Evolutionary conservation across 2,329 filamentous ascomycete species (phyloP).

Genomic region (Aspergillus puulaauensis): DNA sequence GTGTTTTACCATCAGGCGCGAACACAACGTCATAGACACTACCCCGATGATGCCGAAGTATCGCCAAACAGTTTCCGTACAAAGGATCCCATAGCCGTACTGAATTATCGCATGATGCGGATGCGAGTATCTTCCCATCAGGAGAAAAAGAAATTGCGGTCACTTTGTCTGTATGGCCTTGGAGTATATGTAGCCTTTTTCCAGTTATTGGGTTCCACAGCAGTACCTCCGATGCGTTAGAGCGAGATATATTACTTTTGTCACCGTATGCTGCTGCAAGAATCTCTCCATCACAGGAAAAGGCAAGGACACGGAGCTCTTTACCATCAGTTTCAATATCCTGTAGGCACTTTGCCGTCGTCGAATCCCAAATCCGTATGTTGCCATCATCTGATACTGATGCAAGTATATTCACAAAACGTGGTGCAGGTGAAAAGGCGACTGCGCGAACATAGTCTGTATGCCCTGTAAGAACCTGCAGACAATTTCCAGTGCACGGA

Average conservation of each 20-base stretch:
- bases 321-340: background rate
- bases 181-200: background rate
- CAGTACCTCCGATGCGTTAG: no score
- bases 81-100: no score
- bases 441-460: background rate
- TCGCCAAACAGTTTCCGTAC: no score
- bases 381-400: background rate
- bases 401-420: slow-evolving; percentile 2
- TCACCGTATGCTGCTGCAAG: no score
- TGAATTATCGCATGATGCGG: no score
- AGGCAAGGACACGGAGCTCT: no score
- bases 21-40: no score
- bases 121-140: no score
- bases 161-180: slow-evolving; percentile 4
- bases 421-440: slow-evolving; percentile 12
- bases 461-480: background rate
- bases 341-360: background rate
- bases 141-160: slow-evolving; percentile 10
- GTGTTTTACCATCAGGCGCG: slow-evolving; percentile 16
- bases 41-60: no score
- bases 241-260: no score
- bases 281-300: no score
- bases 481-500: background rate
- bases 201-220: no score
- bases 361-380: background rate